phyloP scores from a whole-genome alignment of 2,329 filamentous ascomycete genomes.

The Pseudopyricularia cyperi region DNA sequence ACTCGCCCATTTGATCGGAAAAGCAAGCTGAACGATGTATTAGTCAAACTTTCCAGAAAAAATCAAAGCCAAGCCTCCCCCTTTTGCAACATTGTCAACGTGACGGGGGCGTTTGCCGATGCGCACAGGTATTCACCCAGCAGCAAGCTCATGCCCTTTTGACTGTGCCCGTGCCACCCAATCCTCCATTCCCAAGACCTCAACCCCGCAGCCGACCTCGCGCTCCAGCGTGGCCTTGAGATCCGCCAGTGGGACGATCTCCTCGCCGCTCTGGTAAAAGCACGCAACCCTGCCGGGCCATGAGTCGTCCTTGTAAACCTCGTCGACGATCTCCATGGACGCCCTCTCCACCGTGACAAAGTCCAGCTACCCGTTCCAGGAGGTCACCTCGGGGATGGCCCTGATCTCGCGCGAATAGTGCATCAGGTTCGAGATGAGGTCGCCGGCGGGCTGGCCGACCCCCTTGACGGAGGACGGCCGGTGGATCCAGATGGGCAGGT shows the following conservation, averaged over 20 bases:
- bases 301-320: not conserved
- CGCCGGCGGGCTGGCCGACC: constrained; percentile 3
- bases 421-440: constrained; percentile 8
- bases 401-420: not conserved
- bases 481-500: constrained; percentile 15
- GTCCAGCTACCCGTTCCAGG: constrained; percentile 5
- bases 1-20: no score
- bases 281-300: constrained; percentile 1
- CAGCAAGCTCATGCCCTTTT: constrained; percentile 3
- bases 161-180: constrained; percentile 5
- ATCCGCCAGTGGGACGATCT: constrained; percentile 2
- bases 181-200: constrained; percentile 3
- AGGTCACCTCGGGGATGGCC: constrained; percentile 2
- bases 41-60: not conserved
- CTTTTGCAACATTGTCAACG: not conserved
- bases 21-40: no score
- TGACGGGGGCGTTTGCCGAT: constrained; percentile 1
- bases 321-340: constrained; percentile 1
- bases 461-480: constrained; percentile 11
- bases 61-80: constrained; percentile 2
- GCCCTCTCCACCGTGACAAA: constrained; percentile 5
- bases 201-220: not conserved
- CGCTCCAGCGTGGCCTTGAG: constrained; percentile 2
- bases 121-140: constrained; percentile 5
- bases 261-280: constrained; percentile 4